Conservation (phyloP, 495 filamentous ascomycete species). For the Tricharina praecox region DNA sequence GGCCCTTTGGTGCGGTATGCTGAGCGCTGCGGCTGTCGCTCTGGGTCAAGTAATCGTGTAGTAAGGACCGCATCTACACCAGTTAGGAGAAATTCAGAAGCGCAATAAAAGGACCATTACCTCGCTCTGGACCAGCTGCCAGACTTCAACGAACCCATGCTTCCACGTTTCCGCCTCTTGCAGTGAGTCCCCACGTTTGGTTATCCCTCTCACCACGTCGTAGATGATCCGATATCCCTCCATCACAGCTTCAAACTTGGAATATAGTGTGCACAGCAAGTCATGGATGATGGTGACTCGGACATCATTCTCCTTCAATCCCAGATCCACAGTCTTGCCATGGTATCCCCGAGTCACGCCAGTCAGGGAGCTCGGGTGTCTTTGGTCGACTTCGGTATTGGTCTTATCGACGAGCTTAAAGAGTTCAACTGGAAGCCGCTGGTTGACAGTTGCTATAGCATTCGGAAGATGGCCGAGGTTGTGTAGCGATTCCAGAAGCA, state of each 20-base stretch:
- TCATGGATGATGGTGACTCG: slow-evolving; percentile 72
- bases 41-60: slow-evolving; percentile 96
- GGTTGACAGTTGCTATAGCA: slow-evolving; percentile 77
- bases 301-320: slow-evolving; percentile 49
- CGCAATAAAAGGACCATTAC: slow-evolving; percentile 27
- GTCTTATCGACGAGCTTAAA: slow-evolving; percentile 89
- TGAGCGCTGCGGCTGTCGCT: slow-evolving; percentile 45
- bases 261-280: slow-evolving; percentile 77
- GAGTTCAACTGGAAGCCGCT: slow-evolving; percentile 82
- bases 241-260: slow-evolving; percentile 90
- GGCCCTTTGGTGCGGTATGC: slow-evolving; percentile 33
- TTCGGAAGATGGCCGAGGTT: slow-evolving; percentile 69
- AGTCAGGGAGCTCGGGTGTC: slow-evolving; percentile 54
- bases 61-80: slow-evolving; percentile 63
- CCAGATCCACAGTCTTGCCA: slow-evolving; percentile 44
- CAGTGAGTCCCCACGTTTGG: slow-evolving; percentile 50
- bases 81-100: slow-evolving; percentile 27
- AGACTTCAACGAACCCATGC: slow-evolving; percentile 32
- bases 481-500: slow-evolving; percentile 76
- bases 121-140: slow-evolving; percentile 77
- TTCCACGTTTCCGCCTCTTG: slow-evolving; percentile 37
- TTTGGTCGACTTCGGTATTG: slow-evolving; percentile 78
- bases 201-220: slow-evolving; percentile 68
- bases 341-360: slow-evolving; percentile 31
- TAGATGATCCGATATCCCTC: slow-evolving; percentile 89